Evolutionary conservation across 148 eudicot species (phyloP).

Genomic region (Spergularia marina): DNA sequence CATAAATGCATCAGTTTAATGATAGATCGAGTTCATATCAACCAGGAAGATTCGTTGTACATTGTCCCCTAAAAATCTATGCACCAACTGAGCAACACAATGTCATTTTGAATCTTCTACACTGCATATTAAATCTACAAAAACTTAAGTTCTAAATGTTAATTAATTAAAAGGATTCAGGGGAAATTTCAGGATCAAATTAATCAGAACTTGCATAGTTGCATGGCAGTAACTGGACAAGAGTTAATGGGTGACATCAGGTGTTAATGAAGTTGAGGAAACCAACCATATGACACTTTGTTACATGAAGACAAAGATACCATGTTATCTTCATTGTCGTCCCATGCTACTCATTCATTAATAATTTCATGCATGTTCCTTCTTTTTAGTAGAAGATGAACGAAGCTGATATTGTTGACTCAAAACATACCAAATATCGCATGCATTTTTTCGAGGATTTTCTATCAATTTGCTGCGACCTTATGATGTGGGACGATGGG

Average conservation of each 20-base stretch:
- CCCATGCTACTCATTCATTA: not conserved
- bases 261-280: constrained; percentile 4
- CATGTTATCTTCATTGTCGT: constrained; percentile 5
- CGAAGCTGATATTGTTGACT: constrained; percentile 29
- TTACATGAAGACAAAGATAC: constrained; percentile 30
- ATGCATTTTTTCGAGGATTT: constrained; percentile 15
- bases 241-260: constrained; percentile 25
- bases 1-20: too few relatives aligned
- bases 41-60: too few relatives aligned
- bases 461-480: not conserved
- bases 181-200: too few relatives aligned
- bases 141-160: too few relatives aligned
- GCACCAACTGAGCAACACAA: too few relatives aligned
- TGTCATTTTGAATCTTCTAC: too few relatives aligned
- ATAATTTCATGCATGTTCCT: constrained; percentile 11
- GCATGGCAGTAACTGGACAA: not conserved
- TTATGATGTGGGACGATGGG: constrained; percentile 11
- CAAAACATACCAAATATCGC: constrained; percentile 8
- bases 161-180: too few relatives aligned
- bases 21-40: too few relatives aligned
- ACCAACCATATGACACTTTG: constrained; percentile 28
- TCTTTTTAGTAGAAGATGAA: not conserved
- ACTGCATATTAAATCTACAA: too few relatives aligned
- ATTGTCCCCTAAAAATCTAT: too few relatives aligned
- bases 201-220: too few relatives aligned